These are phyloP conservation scores for Fraxinus baroniana DNA, from an alignment of 305 asterid species.

Conservation along the genomic window DNA sequence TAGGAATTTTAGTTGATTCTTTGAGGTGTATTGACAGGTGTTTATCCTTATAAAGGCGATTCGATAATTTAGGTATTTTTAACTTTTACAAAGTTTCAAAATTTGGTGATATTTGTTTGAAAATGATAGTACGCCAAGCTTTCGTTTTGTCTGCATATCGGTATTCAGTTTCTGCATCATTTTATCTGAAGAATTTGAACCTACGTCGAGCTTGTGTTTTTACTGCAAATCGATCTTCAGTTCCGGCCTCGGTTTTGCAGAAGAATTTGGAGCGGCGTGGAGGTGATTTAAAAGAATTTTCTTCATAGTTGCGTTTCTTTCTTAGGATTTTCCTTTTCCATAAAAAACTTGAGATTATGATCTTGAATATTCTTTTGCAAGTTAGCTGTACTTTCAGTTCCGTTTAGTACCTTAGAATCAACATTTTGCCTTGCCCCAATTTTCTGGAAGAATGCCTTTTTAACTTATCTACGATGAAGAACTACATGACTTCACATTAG, in stretches of 20 bases:
- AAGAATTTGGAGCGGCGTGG: slow-evolving; percentile 29
- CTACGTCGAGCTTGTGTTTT: slow-evolving; percentile 28
- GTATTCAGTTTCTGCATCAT: slow-evolving; percentile 19
- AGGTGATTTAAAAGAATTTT: slow-evolving; percentile 36
- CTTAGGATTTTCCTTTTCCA: neutral
- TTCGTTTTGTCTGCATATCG: slow-evolving; percentile 33
- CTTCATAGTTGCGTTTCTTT: neutral
- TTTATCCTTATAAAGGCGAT: neutral
- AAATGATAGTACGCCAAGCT: slow-evolving; percentile 32
- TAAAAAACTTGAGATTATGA: neutral
- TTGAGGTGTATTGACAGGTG: slow-evolving; percentile 10
- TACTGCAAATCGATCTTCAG: slow-evolving; percentile 29
- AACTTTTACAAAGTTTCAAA: neutral
- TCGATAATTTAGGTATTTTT: neutral
- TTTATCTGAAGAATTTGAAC: slow-evolving; percentile 16
- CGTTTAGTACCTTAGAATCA: slow-evolving; percentile 16
- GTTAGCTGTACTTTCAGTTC: slow-evolving; percentile 16
- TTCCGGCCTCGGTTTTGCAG: slow-evolving; percentile 2
- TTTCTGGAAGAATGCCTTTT: slow-evolving; percentile 8
- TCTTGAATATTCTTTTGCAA: slow-evolving; percentile 9
- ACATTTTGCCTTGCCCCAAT: neutral
- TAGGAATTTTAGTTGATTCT: slow-evolving; percentile 4
- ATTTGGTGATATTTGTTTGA: slow-evolving; percentile 15
- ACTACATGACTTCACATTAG: neutral
- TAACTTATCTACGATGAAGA: neutral